Conservation (phyloP, 2,329 filamentous ascomycete genomes). For the Gremmenia infestans region DNA sequence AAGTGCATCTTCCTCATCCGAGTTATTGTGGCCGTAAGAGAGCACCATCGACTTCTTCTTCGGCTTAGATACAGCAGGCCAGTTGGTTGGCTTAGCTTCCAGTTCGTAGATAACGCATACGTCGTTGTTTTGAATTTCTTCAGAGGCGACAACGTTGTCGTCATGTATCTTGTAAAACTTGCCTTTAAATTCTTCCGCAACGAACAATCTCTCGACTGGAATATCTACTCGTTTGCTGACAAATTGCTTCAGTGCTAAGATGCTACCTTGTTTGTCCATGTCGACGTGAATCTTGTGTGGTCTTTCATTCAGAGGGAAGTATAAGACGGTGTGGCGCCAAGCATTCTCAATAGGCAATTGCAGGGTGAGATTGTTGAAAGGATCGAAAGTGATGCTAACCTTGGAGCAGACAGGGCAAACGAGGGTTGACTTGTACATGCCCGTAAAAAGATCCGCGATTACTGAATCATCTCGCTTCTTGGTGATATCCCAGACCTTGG, state of each 20-base stretch:
- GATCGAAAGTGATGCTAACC: conserved; percentile 97
- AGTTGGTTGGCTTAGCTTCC: conserved; percentile 74
- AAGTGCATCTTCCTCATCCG: conserved; percentile 42
- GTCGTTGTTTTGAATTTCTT: conserved; percentile 61
- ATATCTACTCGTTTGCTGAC: conserved; percentile 65
- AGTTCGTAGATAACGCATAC: conserved; percentile 72
- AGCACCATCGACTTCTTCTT: conserved; percentile 45
- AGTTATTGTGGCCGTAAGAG: conserved; percentile 36
- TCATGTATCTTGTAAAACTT: conserved; percentile 86
- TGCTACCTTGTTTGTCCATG: conserved; percentile 68
- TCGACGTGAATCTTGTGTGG: conserved; percentile 74
- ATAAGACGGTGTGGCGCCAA: conserved; percentile 71
- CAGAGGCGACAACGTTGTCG: conserved; percentile 62
- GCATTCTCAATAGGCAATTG: conserved; percentile 83
- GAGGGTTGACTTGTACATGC: conserved; percentile 97
- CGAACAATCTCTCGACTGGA: conserved; percentile 62
- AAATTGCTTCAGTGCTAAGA: conserved; percentile 64
- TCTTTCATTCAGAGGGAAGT: conserved; percentile 67
- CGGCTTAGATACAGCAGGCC: conserved; percentile 48
- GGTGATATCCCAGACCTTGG: conserved; percentile 87
- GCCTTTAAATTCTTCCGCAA: conserved; percentile 74
- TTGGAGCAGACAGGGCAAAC: conserved; percentile 88
- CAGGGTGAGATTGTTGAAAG: conserved; percentile 89
- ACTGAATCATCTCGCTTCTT: conserved; percentile 90
- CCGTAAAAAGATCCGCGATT: conserved; percentile 91